These are phyloP conservation scores for Daldinia loculata DNA, from an alignment of 495 filamentous ascomycete genomes.

Conservation along the genomic window DNA sequence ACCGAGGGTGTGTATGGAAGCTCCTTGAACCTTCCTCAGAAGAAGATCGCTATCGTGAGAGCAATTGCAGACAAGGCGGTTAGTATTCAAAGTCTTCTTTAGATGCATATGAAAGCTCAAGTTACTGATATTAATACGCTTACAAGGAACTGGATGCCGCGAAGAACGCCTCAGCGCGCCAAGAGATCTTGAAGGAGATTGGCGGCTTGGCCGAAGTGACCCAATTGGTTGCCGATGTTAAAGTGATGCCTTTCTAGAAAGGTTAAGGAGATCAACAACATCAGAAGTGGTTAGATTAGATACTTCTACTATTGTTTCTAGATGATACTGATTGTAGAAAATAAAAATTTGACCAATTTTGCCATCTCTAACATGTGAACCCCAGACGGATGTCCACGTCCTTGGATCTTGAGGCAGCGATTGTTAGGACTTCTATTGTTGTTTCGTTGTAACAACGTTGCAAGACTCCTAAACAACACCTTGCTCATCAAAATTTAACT, in stretches of 20 bases:
- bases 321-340: too few species aligned
- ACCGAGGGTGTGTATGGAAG: conserved; percentile 24
- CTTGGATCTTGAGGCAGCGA: too few species aligned
- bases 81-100: conserved; percentile 1
- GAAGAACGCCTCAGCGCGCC: conserved; percentile 9
- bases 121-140: neutral
- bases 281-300: too few species aligned
- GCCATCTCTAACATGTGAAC: too few species aligned
- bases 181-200: conserved; percentile 17
- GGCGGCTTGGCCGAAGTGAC: conserved; percentile 17
- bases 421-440: neutral
- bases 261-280: neutral
- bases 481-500: too few species aligned
- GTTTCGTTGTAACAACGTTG: neutral
- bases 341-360: too few species aligned
- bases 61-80: conserved; percentile 19
- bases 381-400: too few species aligned
- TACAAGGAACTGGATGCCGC: conserved; percentile 18
- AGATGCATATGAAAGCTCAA: neutral
- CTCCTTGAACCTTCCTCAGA: conserved; percentile 27
- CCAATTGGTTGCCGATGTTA: conserved; percentile 19
- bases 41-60: conserved; percentile 19
- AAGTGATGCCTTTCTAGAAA: conserved; percentile 11
- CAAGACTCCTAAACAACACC: too few species aligned
- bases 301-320: too few species aligned